phyloP scores from a whole-genome alignment of 371 early-diverging fungal genomes.

The Nematocida sp. region DNA sequence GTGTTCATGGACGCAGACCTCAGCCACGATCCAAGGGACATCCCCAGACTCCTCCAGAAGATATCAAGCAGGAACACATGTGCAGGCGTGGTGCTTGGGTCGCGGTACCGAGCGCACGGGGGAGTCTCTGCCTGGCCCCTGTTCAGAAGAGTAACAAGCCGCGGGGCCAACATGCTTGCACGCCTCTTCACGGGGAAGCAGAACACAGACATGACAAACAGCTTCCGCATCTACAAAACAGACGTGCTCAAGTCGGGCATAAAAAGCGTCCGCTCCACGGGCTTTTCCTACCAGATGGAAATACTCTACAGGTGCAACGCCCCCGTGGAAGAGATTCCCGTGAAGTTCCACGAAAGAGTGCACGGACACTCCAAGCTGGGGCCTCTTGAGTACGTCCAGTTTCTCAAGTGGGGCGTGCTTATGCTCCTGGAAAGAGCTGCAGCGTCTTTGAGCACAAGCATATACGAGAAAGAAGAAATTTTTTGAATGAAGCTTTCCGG shows the following conservation, averaged over 20 bases:
- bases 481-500: slow-evolving; percentile 34
- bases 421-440: background rate
- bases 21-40: slow-evolving; percentile 93
- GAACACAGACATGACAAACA: slow-evolving; percentile 86
- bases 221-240: slow-evolving; percentile 88
- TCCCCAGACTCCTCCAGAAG: slow-evolving; percentile 69
- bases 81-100: slow-evolving; percentile 85
- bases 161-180: slow-evolving; percentile 90
- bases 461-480: background rate
- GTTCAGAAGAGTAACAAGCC: slow-evolving; percentile 83
- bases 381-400: slow-evolving; percentile 19
- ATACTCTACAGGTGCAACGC: slow-evolving; percentile 85
- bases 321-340: slow-evolving; percentile 72
- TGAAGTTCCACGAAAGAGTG: slow-evolving; percentile 60
- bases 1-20: slow-evolving; percentile 98
- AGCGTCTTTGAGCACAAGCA: background rate
- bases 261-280: slow-evolving; percentile 76
- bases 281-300: slow-evolving; percentile 98
- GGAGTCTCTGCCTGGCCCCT: slow-evolving; percentile 97
- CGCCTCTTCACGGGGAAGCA: slow-evolving; percentile 74
- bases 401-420: slow-evolving; percentile 21
- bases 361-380: slow-evolving; percentile 58
- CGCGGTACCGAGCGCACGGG: slow-evolving; percentile 72
- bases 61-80: slow-evolving; percentile 72
- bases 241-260: slow-evolving; percentile 76